phyloP scores from a whole-genome alignment of 2,329 filamentous ascomycete genomes.

The Ampelomyces quisqualis region DNA sequence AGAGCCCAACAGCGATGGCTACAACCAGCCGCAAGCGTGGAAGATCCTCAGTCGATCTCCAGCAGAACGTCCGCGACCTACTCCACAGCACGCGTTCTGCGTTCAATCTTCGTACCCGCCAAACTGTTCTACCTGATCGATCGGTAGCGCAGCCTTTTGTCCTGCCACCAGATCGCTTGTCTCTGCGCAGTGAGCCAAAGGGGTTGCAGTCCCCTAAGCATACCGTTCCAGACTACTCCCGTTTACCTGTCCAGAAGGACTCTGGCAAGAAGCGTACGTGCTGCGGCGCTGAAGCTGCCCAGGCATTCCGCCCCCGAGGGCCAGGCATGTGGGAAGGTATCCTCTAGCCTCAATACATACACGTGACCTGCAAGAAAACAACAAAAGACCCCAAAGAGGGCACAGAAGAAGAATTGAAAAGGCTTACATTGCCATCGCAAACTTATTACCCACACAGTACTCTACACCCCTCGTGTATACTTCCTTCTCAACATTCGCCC shows the following conservation, averaged over 20 bases:
- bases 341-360: conserved; percentile 39
- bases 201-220: conserved; percentile 44
- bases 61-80: conserved; percentile 68
- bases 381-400: conserved; percentile 21
- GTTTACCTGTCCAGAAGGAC: conserved; percentile 49
- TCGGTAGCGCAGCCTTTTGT: conserved; percentile 39
- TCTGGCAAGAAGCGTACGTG: conserved; percentile 65
- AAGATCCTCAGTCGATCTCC: conserved; percentile 62
- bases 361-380: conserved; percentile 3
- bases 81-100: conserved; percentile 48
- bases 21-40: conserved; percentile 57
- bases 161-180: conserved; percentile 9
- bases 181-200: conserved; percentile 32
- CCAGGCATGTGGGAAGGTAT: conserved; percentile 69
- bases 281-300: conserved; percentile 61
- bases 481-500: conserved; percentile 13
- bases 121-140: conserved; percentile 40
- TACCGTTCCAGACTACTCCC: conserved; percentile 43
- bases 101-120: conserved; percentile 40
- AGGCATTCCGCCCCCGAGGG: conserved; percentile 54
- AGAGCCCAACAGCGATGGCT: conserved; percentile 28
- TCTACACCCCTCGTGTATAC: conserved; percentile 23
- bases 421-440: conserved; percentile 13
- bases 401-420: conserved; percentile 18
- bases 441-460: conserved; percentile 2